Evolutionary conservation across 306 rosid species (phyloP), one percentile per base, ranked within the genome.

Genomic region (Ceratonia siliqua): DNA sequence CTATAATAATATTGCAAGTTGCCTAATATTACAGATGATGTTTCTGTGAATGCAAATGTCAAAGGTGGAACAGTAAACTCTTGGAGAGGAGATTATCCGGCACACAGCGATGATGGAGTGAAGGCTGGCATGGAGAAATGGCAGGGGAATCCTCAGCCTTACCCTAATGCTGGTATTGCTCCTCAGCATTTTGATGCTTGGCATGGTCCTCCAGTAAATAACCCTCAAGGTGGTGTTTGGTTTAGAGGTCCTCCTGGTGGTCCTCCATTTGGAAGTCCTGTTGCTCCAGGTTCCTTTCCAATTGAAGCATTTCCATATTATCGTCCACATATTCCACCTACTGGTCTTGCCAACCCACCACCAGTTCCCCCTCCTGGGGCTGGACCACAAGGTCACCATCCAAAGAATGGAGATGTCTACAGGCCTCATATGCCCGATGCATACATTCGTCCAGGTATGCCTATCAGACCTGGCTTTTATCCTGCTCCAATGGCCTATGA

Each of bases 181-280:
- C 87, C 93, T 58, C 96, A 82, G 56, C 96, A 87, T 81, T 92
- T 74, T 82, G 97, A 92, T 55, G 84, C 85, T 62, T 91, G 99
- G 99, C 90, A 76, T 77, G 94, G 91, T 72, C 79, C 86, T 72
- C 90, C 93, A 22, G 84, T 86, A 39, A 89, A 84, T 77, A 87
- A 79, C 72, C 96, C 96, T 55, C 99, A 90, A 81, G 89, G 89
- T 41, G 90, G 96, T 68, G 89, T 87, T 72, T 94, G 96, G 96
- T 94, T 85, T 73, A 82, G 98, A 81, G 96, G 97, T 73, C 99
- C 95, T 59, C 92, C 89, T 14, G 86, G 91, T 77, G 96, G 89
- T 62, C 86, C 92, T 55, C 94, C 97, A 12, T 94, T 83, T 78
- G 89, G 96, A 74, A 68, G 82, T 61, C 97, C 94, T 42, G 88